Evolutionary conservation across 805 yeast genomes (phyloP).

Genomic region (Pichia insulana): DNA sequence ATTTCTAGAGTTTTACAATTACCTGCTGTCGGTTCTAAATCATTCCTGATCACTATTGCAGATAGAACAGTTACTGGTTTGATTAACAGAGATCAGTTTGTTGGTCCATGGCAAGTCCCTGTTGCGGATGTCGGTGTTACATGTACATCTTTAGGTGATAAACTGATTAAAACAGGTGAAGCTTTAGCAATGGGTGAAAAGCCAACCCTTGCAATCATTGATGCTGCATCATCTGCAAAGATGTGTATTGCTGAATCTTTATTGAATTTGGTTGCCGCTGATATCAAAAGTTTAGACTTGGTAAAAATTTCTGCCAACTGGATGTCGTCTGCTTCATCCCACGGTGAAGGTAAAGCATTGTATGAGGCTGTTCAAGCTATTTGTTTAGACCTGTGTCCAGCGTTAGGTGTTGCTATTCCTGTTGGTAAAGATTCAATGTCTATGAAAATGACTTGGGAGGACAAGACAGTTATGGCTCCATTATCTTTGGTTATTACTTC

Average conservation of each 20-base stretch:
- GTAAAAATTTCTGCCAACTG: conserved; percentile 93
- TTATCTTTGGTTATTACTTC: conserved; percentile 85
- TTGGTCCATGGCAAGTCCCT: conserved; percentile 99
- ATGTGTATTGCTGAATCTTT: conserved; percentile 94
- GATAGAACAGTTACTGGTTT: conserved; percentile 97
- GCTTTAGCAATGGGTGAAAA: conserved; percentile 97
- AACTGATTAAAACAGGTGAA: conserved; percentile 75
- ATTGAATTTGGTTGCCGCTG: conserved; percentile 83
- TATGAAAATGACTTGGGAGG: conserved; percentile 97
- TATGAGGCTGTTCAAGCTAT: conserved; percentile 97
- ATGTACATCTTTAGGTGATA: conserved; percentile 76
- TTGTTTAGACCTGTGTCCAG: conserved; percentile 91
- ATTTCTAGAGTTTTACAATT: conserved; percentile 73
- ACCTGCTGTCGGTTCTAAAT: conserved; percentile 93
- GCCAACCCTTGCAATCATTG: conserved; percentile 81
- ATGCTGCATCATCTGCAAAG: conserved; percentile 87
- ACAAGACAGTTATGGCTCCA: conserved; percentile 92
- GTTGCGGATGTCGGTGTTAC: conserved; percentile 98
- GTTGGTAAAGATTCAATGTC: conserved; percentile 99
- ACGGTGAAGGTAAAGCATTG: conserved; percentile 90
- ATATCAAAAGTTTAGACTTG: conserved; percentile 61
- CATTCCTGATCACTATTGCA: conserved; percentile 93
- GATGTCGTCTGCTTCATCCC: conserved; percentile 96
- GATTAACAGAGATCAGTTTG: conserved; percentile 96
- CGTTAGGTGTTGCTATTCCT: conserved; percentile 83